phyloP scores from a whole-genome alignment of 371 early-diverging fungal species.

The Haplosporangium sp. region DNA sequence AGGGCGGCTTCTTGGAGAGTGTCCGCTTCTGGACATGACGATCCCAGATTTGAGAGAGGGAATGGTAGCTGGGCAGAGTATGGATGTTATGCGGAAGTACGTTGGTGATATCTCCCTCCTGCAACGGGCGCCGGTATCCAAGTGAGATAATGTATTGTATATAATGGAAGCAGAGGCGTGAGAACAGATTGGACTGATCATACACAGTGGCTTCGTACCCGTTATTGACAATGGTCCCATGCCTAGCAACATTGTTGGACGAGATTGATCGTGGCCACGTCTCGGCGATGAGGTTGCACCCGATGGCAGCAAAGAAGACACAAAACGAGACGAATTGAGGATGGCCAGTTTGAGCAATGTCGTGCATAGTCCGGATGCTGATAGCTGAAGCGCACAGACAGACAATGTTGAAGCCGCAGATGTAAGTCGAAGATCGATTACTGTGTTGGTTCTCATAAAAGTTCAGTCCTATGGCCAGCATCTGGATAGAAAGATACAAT shows the following conservation, averaged over 20 bases:
- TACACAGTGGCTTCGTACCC: conserved; percentile 21
- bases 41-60: conserved; percentile 16
- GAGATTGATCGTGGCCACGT: conserved; percentile 24
- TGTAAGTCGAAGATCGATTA: conserved; percentile 21
- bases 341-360: neutral
- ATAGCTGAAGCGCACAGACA: conserved; percentile 25
- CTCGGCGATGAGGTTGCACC: conserved; percentile 25
- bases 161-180: conserved; percentile 36
- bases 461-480: conserved; percentile 16
- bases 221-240: neutral
- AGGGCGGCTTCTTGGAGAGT: conserved; percentile 12
- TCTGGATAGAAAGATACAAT: conserved; percentile 1
- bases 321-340: conserved; percentile 32
- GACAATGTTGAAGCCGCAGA: conserved; percentile 18
- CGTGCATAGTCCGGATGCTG: conserved; percentile 27
- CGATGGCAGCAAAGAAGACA: conserved; percentile 25
- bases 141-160: conserved; percentile 23
- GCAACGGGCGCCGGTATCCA: conserved; percentile 23
- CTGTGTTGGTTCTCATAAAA: conserved; percentile 14
- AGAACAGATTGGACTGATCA: conserved; percentile 46
- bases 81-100: conserved; percentile 25
- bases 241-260: neutral
- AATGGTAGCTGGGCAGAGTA: conserved; percentile 13
- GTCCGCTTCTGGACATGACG: conserved; percentile 17
- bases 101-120: conserved; percentile 28